Evolutionary conservation across 1,139 yeast species (phyloP).

Genomic region (Debaryomyces psychrophilus): DNA sequence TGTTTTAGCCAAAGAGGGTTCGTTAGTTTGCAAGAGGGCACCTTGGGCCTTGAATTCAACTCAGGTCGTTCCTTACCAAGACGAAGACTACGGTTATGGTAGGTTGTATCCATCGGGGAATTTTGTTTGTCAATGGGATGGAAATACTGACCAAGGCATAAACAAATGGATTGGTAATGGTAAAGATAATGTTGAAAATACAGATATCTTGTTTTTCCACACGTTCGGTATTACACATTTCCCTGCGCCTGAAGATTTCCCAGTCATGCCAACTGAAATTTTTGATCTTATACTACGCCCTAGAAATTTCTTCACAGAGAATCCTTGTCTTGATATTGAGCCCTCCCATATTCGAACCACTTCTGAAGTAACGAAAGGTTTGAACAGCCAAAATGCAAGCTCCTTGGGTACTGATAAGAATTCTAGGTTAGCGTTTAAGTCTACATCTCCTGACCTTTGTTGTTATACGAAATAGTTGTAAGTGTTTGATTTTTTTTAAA

Average conservation of each 20-base stretch:
- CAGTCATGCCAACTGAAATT: slow-evolving; percentile 86
- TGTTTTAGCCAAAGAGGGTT: slow-evolving; percentile 71
- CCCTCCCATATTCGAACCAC: slow-evolving; percentile 73
- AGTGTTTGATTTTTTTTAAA: neutral
- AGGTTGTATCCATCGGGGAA: slow-evolving; percentile 79
- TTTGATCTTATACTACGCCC: slow-evolving; percentile 75
- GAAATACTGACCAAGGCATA: slow-evolving; percentile 72
- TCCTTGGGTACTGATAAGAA: slow-evolving; percentile 43
- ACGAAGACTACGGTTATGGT: slow-evolving; percentile 53
- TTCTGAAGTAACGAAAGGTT: slow-evolving; percentile 51
- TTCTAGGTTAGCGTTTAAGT: slow-evolving; percentile 44
- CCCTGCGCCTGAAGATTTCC: slow-evolving; percentile 91
- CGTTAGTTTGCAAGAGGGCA: slow-evolving; percentile 78
- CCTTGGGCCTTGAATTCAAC: slow-evolving; percentile 74
- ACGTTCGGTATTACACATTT: slow-evolving; percentile 84
- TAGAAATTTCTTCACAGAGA: slow-evolving; percentile 73
- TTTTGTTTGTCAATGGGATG: slow-evolving; percentile 79
- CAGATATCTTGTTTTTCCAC: slow-evolving; percentile 74
- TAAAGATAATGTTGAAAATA: slow-evolving; percentile 59
- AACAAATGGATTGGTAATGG: slow-evolving; percentile 77
- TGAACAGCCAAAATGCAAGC: slow-evolving; percentile 38
- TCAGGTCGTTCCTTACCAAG: slow-evolving; percentile 70
- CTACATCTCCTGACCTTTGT: slow-evolving; percentile 22
- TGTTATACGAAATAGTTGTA: slow-evolving; percentile 23
- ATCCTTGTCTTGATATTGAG: slow-evolving; percentile 74